phyloP scores from a whole-genome alignment of 306 rosid genomes.

The Fagus crenata region DNA sequence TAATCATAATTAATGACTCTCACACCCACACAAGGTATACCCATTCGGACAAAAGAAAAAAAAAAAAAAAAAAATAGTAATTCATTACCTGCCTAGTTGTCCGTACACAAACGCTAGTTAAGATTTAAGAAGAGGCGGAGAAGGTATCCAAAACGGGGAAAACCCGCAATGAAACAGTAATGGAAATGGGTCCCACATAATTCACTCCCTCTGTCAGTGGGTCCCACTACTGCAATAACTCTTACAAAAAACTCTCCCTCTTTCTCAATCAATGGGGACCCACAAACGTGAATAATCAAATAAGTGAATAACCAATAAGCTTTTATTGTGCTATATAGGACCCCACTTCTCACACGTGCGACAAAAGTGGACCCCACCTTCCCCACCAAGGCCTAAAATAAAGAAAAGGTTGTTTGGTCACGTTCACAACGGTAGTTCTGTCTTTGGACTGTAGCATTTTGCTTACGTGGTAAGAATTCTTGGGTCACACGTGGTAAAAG shows the following conservation, averaged over 20 bases:
- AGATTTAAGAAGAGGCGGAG: slow-evolving; percentile 29
- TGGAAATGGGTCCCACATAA: slow-evolving; percentile 42
- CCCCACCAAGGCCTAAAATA: no score
- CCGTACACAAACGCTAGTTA: slow-evolving; percentile 47
- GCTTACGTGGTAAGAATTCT: slow-evolving; percentile 27
- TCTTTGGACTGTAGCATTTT: neutral
- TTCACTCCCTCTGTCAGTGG: no score
- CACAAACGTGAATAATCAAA: no score
- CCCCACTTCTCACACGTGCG: slow-evolving; percentile 50
- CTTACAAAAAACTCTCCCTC: no score
- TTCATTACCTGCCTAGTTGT: slow-evolving; percentile 17
- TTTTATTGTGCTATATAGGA: no score
- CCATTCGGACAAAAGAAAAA: neutral
- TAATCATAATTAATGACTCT: slow-evolving; percentile 14
- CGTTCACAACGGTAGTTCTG: neutral
- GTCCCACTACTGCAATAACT: no score
- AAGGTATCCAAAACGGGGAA: slow-evolving; percentile 35
- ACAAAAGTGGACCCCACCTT: slow-evolving; percentile 4
- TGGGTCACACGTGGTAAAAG: slow-evolving; percentile 13
- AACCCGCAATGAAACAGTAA: slow-evolving; percentile 25
- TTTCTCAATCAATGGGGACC: no score
- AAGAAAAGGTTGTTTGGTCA: no score
- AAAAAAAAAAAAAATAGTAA: neutral
- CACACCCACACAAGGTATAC: slow-evolving; percentile 1
- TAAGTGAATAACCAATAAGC: no score